A percentile compares a stretch with the other conserved stretches of the same genome.
phyloP scores from a whole-genome alignment of 257 asterid genomes.

The Salvia miltiorrhiza region DNA sequence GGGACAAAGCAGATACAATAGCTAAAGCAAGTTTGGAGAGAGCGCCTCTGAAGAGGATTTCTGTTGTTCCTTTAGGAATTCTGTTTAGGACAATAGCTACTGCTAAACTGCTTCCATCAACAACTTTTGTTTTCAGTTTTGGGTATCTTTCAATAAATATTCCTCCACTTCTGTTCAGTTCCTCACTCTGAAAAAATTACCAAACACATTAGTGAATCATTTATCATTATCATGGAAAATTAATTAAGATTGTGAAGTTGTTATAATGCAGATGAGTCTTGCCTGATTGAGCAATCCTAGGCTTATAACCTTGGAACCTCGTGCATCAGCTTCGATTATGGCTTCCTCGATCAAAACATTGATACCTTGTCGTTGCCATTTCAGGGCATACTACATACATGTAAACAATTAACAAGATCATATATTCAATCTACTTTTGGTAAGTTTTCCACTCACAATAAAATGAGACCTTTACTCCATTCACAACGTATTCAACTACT shows the following conservation, averaged over 20 bases:
- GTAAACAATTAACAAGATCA: too few species aligned
- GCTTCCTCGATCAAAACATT: constrained; percentile 65
- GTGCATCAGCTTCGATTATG: constrained; percentile 54
- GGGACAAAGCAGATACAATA: constrained; percentile 47
- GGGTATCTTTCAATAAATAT: constrained; percentile 50
- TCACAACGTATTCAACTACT: too few species aligned
- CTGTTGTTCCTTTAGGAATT: constrained; percentile 63
- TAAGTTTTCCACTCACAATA: too few species aligned
- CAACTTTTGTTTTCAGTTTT: constrained; percentile 38
- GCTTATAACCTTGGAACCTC: constrained; percentile 60
- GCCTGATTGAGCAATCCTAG: constrained; percentile 83
- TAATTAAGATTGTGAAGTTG: not conserved
- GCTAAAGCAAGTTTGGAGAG: constrained; percentile 55
- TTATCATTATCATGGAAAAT: too few species aligned
- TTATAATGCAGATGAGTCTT: not conserved
- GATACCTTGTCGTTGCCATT: constrained; percentile 52
- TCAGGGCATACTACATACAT: constrained; percentile 38
- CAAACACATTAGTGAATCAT: not conserved
- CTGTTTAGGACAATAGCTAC: constrained; percentile 65
- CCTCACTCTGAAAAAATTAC: constrained; percentile 42
- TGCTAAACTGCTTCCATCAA: constrained; percentile 80
- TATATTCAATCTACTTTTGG: too few species aligned
- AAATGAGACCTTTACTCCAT: too few species aligned
- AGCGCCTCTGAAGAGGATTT: constrained; percentile 54
- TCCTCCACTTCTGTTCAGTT: constrained; percentile 52